Base-by-base conservation (phyloP, 768 basidiomycete genomes). In the Kwoniella bestiolae region DNA sequence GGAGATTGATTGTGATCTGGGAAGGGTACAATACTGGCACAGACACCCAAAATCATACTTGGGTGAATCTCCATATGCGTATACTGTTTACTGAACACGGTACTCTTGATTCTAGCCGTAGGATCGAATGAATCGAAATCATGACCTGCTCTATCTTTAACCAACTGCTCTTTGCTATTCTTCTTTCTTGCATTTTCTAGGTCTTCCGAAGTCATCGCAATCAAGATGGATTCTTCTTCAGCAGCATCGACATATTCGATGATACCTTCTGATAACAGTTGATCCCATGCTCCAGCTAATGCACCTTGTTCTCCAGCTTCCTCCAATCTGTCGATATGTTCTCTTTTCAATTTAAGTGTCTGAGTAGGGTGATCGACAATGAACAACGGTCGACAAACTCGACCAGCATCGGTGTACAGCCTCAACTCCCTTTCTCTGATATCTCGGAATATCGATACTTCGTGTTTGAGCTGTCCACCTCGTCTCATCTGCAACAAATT, bases 1-100 rank as follows among this genome's bases (percentile, higher is more conserved):
- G 95, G 95, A 65, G 95, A 99, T 92, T 96, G 95, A 75, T 99
- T 99, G 82, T 99, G 95, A 82, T 99, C 96, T 16, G 96, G 95
- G 90, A 99, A 99, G 12, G 95, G 95, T 81, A 99, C 96, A 79
- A 99, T 99, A 83, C 91, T 93, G 2, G 95, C 95, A 79, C 95
- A 98, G 66, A 99, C 92, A 67, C 95, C 95, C 58, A 99, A 86
- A 69, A 99, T 98, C 95, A 98, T 99, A 75, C 90, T 91, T 11
- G 95, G 96, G 81, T 99, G 95, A 76, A 99, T 98, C 83, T 99
- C 95, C 82, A 96, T 98, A 81, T 99, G 95, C 9, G 95, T 99
- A 90, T 91, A 98, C 8, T 91, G 92, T 74, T 96, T 91, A 0
- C 91, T 87, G 79, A 87, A 89, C 45, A 88, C 89, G 32, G 87